These are phyloP conservation scores for Pseudocercospora fuligena DNA, from an alignment of 2,329 filamentous ascomycete species.

Conservation along the genomic window DNA sequence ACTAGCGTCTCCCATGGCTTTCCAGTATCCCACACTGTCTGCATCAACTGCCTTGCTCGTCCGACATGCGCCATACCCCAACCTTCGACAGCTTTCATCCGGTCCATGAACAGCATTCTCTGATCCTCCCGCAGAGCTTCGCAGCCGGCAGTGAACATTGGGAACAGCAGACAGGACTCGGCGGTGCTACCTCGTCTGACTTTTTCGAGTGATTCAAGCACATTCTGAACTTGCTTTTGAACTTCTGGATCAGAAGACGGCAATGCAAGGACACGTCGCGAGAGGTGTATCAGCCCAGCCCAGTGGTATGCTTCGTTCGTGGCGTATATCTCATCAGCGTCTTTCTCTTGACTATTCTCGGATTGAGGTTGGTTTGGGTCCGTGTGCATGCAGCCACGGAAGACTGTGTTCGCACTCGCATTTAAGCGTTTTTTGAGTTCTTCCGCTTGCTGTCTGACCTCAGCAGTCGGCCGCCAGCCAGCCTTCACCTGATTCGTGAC, in stretches of 20 bases:
- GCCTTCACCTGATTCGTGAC: conserved; percentile 53
- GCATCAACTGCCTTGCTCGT: conserved; percentile 66
- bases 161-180: conserved; percentile 76
- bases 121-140: conserved; percentile 65
- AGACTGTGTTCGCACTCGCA: conserved; percentile 53
- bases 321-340: conserved; percentile 68
- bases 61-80: conserved; percentile 77
- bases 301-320: conserved; percentile 81
- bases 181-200: conserved; percentile 71
- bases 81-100: conserved; percentile 70
- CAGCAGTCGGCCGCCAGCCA: conserved; percentile 63
- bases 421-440: conserved; percentile 66
- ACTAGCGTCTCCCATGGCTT: conserved; percentile 71
- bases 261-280: conserved; percentile 72
- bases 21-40: conserved; percentile 70
- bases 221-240: conserved; percentile 65
- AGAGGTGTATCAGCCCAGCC: conserved; percentile 76
- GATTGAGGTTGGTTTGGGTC: conserved; percentile 44
- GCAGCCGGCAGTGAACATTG: conserved; percentile 82
- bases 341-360: conserved; percentile 53
- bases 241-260: conserved; percentile 63
- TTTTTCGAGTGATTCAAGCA: conserved; percentile 65
- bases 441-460: conserved; percentile 62
- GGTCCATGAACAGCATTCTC: conserved; percentile 65
- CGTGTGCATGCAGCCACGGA: conserved; percentile 50